phyloP scores from a whole-genome alignment of 2,329 filamentous ascomycete species.

The Stachybotrys elegans region DNA sequence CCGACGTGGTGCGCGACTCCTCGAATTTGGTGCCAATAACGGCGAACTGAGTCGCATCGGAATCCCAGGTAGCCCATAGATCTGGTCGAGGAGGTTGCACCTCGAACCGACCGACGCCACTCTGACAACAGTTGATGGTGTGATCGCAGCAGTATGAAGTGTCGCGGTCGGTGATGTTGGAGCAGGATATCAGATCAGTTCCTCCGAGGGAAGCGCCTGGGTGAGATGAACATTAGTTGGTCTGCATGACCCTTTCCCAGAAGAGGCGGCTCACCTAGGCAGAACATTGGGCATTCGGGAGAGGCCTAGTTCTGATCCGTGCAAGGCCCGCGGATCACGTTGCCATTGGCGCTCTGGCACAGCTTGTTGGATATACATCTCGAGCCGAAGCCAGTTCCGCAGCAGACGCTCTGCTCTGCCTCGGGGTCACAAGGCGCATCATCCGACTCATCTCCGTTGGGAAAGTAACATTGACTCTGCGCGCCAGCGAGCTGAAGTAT shows the following conservation, averaged over 20 bases:
- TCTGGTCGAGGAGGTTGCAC: slow-evolving; percentile 15
- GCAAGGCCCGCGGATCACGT: slow-evolving; percentile 16
- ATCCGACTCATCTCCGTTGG: slow-evolving; percentile 10
- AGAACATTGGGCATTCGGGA: slow-evolving; percentile 10
- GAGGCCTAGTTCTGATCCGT: slow-evolving; percentile 17
- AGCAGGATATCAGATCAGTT: slow-evolving; percentile 19
- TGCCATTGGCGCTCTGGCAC: slow-evolving; percentile 13
- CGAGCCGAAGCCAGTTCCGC: slow-evolving; percentile 12
- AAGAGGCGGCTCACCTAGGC: slow-evolving; percentile 8
- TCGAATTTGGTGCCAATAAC: slow-evolving; percentile 12
- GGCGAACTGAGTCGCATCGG: slow-evolving; percentile 9
- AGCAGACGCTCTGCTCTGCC: slow-evolving; percentile 14
- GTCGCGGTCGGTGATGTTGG: slow-evolving; percentile 16
- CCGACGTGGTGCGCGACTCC: neutral
- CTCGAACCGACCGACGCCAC: slow-evolving; percentile 18
- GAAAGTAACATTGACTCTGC: slow-evolving; percentile 13
- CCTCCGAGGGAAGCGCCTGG: slow-evolving; percentile 15
- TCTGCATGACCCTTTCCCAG: too few relatives aligned
- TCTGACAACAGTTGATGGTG: slow-evolving; percentile 15
- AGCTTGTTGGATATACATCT: slow-evolving; percentile 17
- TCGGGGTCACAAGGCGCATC: slow-evolving; percentile 14
- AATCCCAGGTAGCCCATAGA: slow-evolving; percentile 15
- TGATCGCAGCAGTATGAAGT: slow-evolving; percentile 20
- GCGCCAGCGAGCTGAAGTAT: too few relatives aligned
- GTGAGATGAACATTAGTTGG: too few relatives aligned